Conservation (phyloP, 805 yeast species). For the Ogataea haglerorum region DNA sequence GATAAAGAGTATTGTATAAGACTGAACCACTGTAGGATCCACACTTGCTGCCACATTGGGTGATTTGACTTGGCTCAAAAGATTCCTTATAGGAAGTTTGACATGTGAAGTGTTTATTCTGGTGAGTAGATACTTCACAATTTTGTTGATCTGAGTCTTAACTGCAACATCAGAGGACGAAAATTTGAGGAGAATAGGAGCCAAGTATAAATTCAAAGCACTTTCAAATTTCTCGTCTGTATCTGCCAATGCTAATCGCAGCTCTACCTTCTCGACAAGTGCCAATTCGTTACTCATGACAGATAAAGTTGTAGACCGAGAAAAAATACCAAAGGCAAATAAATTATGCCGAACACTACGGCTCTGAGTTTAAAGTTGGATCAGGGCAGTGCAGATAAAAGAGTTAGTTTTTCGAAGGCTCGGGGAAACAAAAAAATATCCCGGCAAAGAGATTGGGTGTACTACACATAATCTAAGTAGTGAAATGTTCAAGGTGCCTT, state of each 20-base stretch:
- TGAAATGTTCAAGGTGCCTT: too few relatives aligned
- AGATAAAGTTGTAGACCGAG: background rate
- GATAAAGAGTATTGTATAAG: conserved; percentile 62
- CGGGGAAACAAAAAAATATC: too few relatives aligned
- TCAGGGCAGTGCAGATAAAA: conserved; percentile 10
- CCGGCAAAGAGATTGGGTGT: too few relatives aligned
- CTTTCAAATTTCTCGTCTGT: conserved; percentile 61
- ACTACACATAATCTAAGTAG: too few relatives aligned
- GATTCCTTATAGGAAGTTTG: conserved; percentile 60
- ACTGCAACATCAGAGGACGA: conserved; percentile 67
- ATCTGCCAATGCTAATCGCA: conserved; percentile 73
- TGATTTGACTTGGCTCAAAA: conserved; percentile 58
- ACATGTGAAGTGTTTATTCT: conserved; percentile 57
- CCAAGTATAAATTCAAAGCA: conserved; percentile 57
- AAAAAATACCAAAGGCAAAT: conserved; percentile 9
- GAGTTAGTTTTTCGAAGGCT: background rate
- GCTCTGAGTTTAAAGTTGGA: background rate
- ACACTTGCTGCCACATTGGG: conserved; percentile 44
- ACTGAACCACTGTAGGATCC: conserved; percentile 50
- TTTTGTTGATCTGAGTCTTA: conserved; percentile 57
- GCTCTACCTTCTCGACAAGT: conserved; percentile 73
- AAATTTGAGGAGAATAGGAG: conserved; percentile 77
- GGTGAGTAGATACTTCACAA: conserved; percentile 64
- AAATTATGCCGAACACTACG: conserved; percentile 7
- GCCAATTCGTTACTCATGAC: conserved; percentile 46